Evolutionary conservation across 2,329 filamentous ascomycete genomes (phyloP), one percentile per base, ranked within the genome.

Genomic region (Arthroderma sp.): DNA sequence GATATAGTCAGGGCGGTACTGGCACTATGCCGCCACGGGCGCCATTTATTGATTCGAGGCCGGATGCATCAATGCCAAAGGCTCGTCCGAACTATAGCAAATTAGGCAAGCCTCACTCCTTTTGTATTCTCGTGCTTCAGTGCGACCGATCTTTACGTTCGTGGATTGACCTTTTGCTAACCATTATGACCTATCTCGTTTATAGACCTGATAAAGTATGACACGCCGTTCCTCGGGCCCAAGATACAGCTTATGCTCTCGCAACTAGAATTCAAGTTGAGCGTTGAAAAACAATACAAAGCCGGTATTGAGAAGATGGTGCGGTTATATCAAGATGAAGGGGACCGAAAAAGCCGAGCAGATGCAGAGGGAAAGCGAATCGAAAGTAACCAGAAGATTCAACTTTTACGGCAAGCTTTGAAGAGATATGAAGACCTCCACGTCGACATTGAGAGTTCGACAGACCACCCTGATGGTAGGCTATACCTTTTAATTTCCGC

Each of bases 221-320:
- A 98, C 62, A 95, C 88, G 30, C 84, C 85, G 11, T 86, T 95
- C 63, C 80, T 98, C 50, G 91, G 91, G 31, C 89, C 91, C 49
- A 87, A 93, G 54, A 98, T 98, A 58, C 91, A 98, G 69, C 83
- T 96, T 58, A 98, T 98, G 91, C 72, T 98, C 59, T 94, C 91
- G 40, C 91, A 98, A 65, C 82, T 98, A 51, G 87, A 96, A 66
- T 98, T 98, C 72, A 98, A 98, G 70, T 76, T 98, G 50, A 94
- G 91, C 54, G 91, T 98, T 29, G 91, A 98, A 64, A 94, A 95
- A 62, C 91, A 98, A 67, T 98, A 98, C 66, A 87, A 96, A 53
- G 93, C 94, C 59, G 91, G 91, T 50, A 91, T 98, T 55, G 91
- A 98, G 66, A 98, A 98, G 71, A 96, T 98, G 91, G 86, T 95